Base-by-base conservation (phyloP, 805 yeast species). In the Saccharomycopsis fermentans region DNA sequence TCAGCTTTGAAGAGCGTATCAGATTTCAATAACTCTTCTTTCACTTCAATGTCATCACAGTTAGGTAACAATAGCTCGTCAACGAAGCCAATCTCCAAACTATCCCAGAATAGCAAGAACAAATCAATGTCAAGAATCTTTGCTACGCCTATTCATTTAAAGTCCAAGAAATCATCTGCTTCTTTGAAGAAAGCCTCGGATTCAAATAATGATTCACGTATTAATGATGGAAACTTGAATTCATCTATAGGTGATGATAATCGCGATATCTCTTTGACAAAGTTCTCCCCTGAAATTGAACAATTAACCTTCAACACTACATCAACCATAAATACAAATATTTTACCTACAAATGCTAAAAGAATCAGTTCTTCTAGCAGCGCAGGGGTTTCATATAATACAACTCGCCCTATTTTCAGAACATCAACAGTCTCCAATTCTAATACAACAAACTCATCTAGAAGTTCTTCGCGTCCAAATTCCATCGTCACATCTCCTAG, bases 271-370 rank as follows among this genome's bases (percentile, higher is more conserved):
- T 61, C 63, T 12, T 54, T 61, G 37, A 61, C 63, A 11, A 43
- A 57, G 24, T 59, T 61, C 39, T 54, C 59, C 6, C 63, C 61
- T n/a, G 63, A 61, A 9, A 39, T 57, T 29, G 60, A 57, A 29
- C 55, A 54, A 26, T 21, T 40, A 39, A 32, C 50, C 24, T 11
- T 51, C 8, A 50, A 19, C n/a, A 36, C 48, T 17, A 4, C 14
- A 27, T 27, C 56, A 2, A 26, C 55, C 26, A 35, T 40, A 40
- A 32, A 37, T 12, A 37, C n/a, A 9, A 53, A 4, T 14, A 17
- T 14, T 34, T 21, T 37, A n/a, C 35, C 32, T 5, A 36, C 17
- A n/a, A 24, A 8, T 14, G 19, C 51, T 4, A 36, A 26, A 35
- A n/a, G 37, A 26, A 17, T n/a, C 11, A 36, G 48, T 26, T 27